Percentiles rank a stretch among this genome's conserved stretches.
Evolutionary conservation across 2,329 filamentous ascomycete genomes (phyloP).

Genomic region (Xylaria polymorpha): DNA sequence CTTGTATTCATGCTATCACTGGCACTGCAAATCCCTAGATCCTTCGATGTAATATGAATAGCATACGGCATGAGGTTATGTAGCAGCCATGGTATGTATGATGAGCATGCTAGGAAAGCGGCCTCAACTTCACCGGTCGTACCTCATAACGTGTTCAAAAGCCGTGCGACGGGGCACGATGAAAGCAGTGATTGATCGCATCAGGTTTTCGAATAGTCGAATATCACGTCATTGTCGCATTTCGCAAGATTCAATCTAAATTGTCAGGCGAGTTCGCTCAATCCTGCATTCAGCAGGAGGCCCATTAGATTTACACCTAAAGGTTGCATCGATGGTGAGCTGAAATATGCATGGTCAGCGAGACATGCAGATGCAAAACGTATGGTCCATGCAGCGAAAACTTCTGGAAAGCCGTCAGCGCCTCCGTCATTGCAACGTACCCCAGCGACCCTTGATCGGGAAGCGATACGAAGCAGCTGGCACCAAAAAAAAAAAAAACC

Average conservation of each 20-base stretch:
- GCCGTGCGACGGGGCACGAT: conserved; percentile 6
- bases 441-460: conserved; percentile 29
- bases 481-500: too few species aligned
- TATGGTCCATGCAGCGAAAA: conserved; percentile 44
- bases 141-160: not conserved
- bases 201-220: not conserved
- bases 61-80: conserved; percentile 11
- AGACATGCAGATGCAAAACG: conserved; percentile 44
- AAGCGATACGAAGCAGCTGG: conserved; percentile 20
- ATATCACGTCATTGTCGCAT: conserved; percentile 5
- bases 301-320: conserved; percentile 1
- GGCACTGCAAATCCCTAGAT: conserved; percentile 19
- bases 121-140: not conserved
- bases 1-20: conserved; percentile 9
- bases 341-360: conserved; percentile 43
- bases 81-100: not conserved
- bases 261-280: conserved; percentile 31
- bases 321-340: conserved; percentile 40
- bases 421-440: conserved; percentile 42
- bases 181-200: not conserved
- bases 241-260: conserved; percentile 11
- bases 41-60: conserved; percentile 19
- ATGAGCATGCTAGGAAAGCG: not conserved
- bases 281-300: conserved; percentile 19
- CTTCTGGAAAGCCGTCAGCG: conserved; percentile 46